These are phyloP conservation scores for Cenococcum geophilum DNA, from an alignment of 495 filamentous ascomycete species.

Conservation along the genomic window DNA sequence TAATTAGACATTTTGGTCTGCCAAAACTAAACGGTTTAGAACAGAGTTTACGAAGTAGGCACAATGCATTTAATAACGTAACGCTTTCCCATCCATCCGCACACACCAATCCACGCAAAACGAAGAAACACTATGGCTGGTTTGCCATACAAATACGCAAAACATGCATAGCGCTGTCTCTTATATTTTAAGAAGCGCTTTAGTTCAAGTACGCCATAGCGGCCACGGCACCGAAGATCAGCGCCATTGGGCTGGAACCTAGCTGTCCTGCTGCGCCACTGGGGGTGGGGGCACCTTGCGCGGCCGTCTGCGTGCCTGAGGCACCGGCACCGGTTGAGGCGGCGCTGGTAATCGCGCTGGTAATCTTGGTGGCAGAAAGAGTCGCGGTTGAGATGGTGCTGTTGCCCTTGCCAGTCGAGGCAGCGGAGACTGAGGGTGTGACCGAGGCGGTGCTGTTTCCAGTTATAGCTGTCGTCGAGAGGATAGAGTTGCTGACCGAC, in stretches of 20 bases:
- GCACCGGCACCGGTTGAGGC: background rate
- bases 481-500: constrained; percentile 4
- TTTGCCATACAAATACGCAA: too few relatives aligned
- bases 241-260: constrained; percentile 33
- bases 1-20: too few relatives aligned
- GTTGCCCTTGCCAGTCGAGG: constrained; percentile 8
- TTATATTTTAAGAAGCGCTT: background rate
- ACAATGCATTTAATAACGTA: too few relatives aligned
- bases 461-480: background rate
- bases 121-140: too few relatives aligned
- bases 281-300: constrained; percentile 15
- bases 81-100: too few relatives aligned
- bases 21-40: too few relatives aligned
- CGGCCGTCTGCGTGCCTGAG: background rate
- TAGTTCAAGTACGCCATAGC: constrained; percentile 37
- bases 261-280: constrained; percentile 25
- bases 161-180: too few relatives aligned
- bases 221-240: constrained; percentile 37
- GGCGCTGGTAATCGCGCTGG: constrained; percentile 3
- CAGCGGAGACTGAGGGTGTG: constrained; percentile 17
- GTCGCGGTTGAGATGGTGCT: constrained; percentile 9
- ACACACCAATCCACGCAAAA: too few relatives aligned
- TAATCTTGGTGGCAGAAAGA: constrained; percentile 3
- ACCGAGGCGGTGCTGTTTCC: constrained; percentile 6
- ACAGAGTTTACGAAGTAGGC: too few relatives aligned